Percentiles rank a stretch among this genome's conserved stretches.
Conservation (phyloP, 2,329 filamentous ascomycete genomes). For the Neopestalotiopsis rosae region DNA sequence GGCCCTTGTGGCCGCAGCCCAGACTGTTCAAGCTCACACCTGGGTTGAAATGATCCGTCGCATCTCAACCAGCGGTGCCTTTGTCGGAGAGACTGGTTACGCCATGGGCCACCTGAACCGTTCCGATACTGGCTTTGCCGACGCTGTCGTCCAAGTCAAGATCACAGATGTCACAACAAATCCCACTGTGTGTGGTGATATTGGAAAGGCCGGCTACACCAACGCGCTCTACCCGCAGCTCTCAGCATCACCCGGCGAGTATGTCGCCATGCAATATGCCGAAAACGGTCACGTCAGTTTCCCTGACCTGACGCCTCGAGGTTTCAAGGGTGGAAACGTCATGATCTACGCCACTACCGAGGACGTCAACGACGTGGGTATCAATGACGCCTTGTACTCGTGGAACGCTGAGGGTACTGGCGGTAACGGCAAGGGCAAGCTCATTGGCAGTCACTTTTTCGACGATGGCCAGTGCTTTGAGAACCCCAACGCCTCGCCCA, state of each 20-base stretch:
- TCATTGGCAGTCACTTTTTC: conserved; percentile 80
- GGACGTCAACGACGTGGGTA: conserved; percentile 47
- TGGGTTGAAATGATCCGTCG: conserved; percentile 82
- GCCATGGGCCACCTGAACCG: conserved; percentile 73
- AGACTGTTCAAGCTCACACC: conserved; percentile 63
- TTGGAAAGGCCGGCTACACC: conserved; percentile 66
- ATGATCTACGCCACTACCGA: conserved; percentile 75
- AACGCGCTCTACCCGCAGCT: conserved; percentile 64
- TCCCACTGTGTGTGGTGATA: conserved; percentile 61
- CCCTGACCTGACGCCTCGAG: conserved; percentile 62
- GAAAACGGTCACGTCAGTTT: conserved; percentile 79
- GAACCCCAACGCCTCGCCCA: conserved; percentile 59
- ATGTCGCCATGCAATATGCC: conserved; percentile 69
- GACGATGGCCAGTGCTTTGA: conserved; percentile 94
- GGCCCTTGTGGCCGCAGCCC: conserved; percentile 37
- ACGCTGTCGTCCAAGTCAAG: conserved; percentile 65
- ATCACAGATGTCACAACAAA: conserved; percentile 55
- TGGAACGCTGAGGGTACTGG: conserved; percentile 85
- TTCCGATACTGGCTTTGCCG: conserved; percentile 58
- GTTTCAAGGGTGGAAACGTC: conserved; percentile 69
- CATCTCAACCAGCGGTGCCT: conserved; percentile 75
- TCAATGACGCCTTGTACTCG: conserved; percentile 64
- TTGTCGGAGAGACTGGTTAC: conserved; percentile 74
- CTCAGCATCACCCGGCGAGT: conserved; percentile 62
- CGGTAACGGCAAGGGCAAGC: conserved; percentile 76